Percentiles rank a stretch among this genome's conserved stretches.
These are phyloP conservation scores for Cryptosporidium muris DNA, from an alignment of 169 alveolate species.

Conservation along the genomic window DNA sequence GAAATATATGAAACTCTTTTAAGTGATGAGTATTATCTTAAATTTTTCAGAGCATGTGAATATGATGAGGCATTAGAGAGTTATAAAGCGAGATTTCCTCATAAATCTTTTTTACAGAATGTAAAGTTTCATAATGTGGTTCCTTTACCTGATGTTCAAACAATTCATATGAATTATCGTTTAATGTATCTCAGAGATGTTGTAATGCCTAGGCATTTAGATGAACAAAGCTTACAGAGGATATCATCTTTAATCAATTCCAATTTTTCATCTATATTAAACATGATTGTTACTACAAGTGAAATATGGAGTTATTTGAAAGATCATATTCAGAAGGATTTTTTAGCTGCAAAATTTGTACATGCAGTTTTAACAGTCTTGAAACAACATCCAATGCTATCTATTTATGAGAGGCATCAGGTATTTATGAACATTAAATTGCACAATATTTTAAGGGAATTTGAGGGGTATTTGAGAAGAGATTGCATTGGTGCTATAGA, in stretches of 20 bases:
- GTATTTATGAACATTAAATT: conserved; percentile 25
- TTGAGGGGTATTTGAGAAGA: conserved; percentile 48
- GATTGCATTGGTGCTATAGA: conserved; percentile 60
- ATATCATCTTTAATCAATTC: conserved; percentile 73
- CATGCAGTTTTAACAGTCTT: conserved; percentile 64
- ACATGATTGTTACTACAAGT: conserved; percentile 71
- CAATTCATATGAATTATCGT: conserved; percentile 72
- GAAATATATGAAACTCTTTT: conserved; percentile 55
- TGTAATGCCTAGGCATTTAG: conserved; percentile 80
- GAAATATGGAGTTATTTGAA: conserved; percentile 66
- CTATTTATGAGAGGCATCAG: conserved; percentile 64
- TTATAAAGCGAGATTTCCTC: conserved; percentile 40
- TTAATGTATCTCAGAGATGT: conserved; percentile 80
- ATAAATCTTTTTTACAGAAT: conserved; percentile 35
- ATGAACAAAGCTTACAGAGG: conserved; percentile 79
- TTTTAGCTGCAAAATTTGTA: conserved; percentile 65
- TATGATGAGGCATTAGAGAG: conserved; percentile 61
- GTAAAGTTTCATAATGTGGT: conserved; percentile 63
- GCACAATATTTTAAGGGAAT: conserved; percentile 46
- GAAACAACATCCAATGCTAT: conserved; percentile 60
- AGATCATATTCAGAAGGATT: conserved; percentile 39
- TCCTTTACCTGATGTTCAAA: conserved; percentile 65
- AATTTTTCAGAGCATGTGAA: conserved; percentile 62
- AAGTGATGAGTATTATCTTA: conserved; percentile 60
- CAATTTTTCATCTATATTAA: conserved; percentile 78